Percentiles rank a stretch among this genome's conserved stretches.
phyloP scores from a whole-genome alignment of 805 yeast genomes.

The Wickerhamomyces ciferrii region DNA sequence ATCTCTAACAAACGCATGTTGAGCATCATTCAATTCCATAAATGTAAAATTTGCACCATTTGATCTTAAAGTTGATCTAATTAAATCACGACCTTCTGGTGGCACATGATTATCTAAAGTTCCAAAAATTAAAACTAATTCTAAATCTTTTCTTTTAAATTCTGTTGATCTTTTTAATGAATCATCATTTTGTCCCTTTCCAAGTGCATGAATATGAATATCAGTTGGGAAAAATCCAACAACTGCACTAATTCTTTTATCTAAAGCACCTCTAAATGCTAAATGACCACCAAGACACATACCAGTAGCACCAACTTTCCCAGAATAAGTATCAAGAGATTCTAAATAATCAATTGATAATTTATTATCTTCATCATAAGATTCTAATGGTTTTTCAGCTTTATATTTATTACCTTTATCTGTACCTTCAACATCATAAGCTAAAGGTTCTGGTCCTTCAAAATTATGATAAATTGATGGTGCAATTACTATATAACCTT shows the following conservation, averaged over 20 bases:
- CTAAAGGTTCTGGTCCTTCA: conserved; percentile 55
- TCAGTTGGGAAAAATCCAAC: conserved; percentile 81
- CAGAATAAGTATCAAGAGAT: conserved; percentile 57
- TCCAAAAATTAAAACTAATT: conserved; percentile 67
- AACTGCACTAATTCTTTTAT: conserved; percentile 57
- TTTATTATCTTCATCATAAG: conserved; percentile 72
- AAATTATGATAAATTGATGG: conserved; percentile 80
- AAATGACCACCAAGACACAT: conserved; percentile 87
- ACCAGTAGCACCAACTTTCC: conserved; percentile 76
- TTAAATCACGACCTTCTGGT: conserved; percentile 68
- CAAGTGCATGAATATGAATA: conserved; percentile 64
- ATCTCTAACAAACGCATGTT: conserved; percentile 80
- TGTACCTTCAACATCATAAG: conserved; percentile 69
- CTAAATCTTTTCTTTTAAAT: conserved; percentile 45
- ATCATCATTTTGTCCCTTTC: conserved; percentile 60
- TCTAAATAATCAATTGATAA: conserved; percentile 59
- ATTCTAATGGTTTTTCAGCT: conserved; percentile 56
- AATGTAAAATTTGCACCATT: conserved; percentile 61
- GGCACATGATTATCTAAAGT: conserved; percentile 80
- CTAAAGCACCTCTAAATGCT: conserved; percentile 69
- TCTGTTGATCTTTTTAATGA: conserved; percentile 53
- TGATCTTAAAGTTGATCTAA: conserved; percentile 54
- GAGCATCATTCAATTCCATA: conserved; percentile 73
- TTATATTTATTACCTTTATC: conserved; percentile 69
- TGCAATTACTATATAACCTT: conserved; percentile 74